phyloP scores from a whole-genome alignment of 1,139 yeast genomes.

The Suhomyces taliae region DNA sequence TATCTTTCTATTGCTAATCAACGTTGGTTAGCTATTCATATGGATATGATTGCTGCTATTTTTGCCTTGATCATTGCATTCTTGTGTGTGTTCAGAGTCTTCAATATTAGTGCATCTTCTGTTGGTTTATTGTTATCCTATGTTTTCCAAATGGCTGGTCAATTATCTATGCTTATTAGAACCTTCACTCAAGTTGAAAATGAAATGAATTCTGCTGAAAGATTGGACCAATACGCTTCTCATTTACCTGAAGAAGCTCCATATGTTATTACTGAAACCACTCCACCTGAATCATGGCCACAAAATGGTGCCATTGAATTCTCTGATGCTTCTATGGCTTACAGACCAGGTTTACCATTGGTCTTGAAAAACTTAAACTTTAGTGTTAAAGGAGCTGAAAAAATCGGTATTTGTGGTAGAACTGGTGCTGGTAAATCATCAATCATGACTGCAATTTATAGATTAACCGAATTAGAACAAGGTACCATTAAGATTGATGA shows the following conservation, averaged over 20 bases:
- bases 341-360: slow-evolving; percentile 73
- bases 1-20: slow-evolving; percentile 67
- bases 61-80: slow-evolving; percentile 51
- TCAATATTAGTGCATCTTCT: slow-evolving; percentile 61
- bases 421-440: slow-evolving; percentile 82
- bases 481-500: slow-evolving; percentile 62
- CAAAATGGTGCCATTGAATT: slow-evolving; percentile 53
- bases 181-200: slow-evolving; percentile 72
- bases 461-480: slow-evolving; percentile 54
- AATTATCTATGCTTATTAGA: slow-evolving; percentile 49
- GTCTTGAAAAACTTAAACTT: slow-evolving; percentile 60
- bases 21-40: slow-evolving; percentile 72
- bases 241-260: slow-evolving; percentile 41
- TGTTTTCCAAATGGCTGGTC: slow-evolving; percentile 50
- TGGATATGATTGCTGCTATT: slow-evolving; percentile 47
- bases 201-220: slow-evolving; percentile 84
- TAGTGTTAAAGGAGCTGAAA: slow-evolving; percentile 52
- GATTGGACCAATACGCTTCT: slow-evolving; percentile 68
- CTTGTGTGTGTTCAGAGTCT: slow-evolving; percentile 63
- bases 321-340: slow-evolving; percentile 59
- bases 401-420: slow-evolving; percentile 75
- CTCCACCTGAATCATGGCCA: slow-evolving; percentile 53
- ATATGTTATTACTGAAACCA: slow-evolving; percentile 43
- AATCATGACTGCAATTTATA: slow-evolving; percentile 63
- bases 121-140: slow-evolving; percentile 72